phyloP scores from a whole-genome alignment of 225 moss, liverwort and hornwort species.

The Physcomitrellopsis africana region DNA sequence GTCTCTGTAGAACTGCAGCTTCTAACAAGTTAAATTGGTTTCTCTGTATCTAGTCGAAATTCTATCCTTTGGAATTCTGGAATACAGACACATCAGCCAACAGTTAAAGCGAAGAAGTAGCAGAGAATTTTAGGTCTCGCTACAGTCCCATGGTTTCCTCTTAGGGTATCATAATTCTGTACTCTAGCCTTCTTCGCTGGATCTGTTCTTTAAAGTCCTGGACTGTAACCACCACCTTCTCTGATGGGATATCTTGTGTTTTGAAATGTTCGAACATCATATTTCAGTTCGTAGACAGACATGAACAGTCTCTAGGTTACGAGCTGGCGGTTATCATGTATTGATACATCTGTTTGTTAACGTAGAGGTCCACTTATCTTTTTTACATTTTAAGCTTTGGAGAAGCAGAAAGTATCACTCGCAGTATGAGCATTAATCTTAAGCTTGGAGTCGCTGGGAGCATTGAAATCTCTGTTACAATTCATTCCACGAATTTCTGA shows the following conservation, averaged over 20 bases:
- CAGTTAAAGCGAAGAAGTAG: not conserved
- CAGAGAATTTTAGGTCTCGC: conserved; percentile 17
- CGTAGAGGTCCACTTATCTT: not conserved
- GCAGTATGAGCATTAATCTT: not conserved
- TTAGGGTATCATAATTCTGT: not conserved
- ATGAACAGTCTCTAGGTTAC: not conserved
- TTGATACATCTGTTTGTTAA: not conserved
- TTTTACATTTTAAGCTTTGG: not conserved
- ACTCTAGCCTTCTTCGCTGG: not conserved
- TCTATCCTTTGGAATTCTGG: not conserved
- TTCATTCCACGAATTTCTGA: conserved; percentile 13
- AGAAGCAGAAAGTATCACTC: not conserved
- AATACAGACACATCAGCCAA: not conserved
- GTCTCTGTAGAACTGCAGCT: too few species aligned
- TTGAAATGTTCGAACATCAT: too few species aligned
- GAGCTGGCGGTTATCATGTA: not conserved
- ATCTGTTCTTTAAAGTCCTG: too few species aligned
- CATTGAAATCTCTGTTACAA: not conserved
- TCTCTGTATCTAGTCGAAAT: too few species aligned
- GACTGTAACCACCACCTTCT: too few species aligned
- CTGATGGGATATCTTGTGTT: too few species aligned
- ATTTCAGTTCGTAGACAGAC: too few species aligned
- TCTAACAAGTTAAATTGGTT: too few species aligned
- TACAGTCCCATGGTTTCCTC: not conserved
- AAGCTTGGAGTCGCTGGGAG: not conserved